These are phyloP conservation scores for Candida pseudoviswanathii DNA, from an alignment of 1,139 yeast species.

Conservation along the genomic window DNA sequence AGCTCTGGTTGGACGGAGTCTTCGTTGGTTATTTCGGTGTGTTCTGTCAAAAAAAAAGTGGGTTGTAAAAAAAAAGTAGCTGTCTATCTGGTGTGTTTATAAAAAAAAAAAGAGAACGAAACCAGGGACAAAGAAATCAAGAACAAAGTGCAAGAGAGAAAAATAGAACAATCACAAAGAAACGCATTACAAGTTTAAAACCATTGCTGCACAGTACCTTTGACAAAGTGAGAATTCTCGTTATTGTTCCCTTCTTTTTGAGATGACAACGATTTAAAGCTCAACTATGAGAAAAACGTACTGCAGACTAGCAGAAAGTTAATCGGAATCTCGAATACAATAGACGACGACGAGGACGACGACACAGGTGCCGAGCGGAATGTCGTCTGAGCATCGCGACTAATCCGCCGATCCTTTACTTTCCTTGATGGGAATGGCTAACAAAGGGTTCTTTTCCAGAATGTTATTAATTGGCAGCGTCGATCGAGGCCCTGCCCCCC, in stretches of 20 bases:
- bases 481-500: no score
- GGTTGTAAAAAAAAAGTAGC: slow-evolving; percentile 1
- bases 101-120: neutral
- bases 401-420: neutral
- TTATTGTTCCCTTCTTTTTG: neutral
- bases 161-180: neutral
- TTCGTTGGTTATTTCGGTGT: neutral
- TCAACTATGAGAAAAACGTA: no score
- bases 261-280: slow-evolving; percentile 1
- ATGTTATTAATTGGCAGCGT: no score
- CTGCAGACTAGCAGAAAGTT: no score
- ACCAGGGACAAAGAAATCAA: neutral
- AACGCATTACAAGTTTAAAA: neutral
- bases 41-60: neutral
- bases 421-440: no score
- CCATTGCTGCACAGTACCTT: neutral
- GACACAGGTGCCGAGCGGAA: neutral
- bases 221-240: neutral
- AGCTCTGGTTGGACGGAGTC: neutral
- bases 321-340: neutral
- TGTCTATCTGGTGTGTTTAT: neutral
- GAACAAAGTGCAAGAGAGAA: neutral
- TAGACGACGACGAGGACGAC: no score
- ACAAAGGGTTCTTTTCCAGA: neutral
- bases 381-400: neutral